Base-by-base conservation (phyloP, 139 green algal genomes). In the Chlorella sp. region DNA sequence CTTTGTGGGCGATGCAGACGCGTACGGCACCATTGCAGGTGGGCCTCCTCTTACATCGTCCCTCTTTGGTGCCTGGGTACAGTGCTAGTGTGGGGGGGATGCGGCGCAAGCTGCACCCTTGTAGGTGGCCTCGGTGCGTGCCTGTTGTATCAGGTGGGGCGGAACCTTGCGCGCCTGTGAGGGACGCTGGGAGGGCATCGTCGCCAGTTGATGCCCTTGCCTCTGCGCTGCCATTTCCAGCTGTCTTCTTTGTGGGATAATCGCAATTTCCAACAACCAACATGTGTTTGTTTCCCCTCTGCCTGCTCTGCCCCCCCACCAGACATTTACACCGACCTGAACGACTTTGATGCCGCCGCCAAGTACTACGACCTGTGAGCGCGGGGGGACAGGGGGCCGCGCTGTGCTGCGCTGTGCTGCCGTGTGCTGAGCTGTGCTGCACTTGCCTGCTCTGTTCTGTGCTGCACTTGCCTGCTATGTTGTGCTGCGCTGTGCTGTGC, bases 271-370 rank as follows among this genome's bases (percentile, higher is more conserved):
- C n/a, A n/a, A n/a, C n/a, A n/a, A n/a, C n/a, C n/a, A n/a, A n/a
- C n/a, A n/a, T n/a, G 22, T 28, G 12, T 53, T 28, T n/a, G 24
- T 18, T n/a, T 26, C 37, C 78, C 12, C 26, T 7, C 40, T 85
- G 79, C 48, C 22, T 9, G 11, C 39, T 12, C 15, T 7, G 24
- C 39, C 78, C 32, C 39, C 77, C 37, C 39, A 7, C 5, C 97
- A 24, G 97, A 99, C 93, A 96, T 97, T 82, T 98, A 98, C 94
- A 98, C 97, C 48, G 97, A 98, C 77, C 93, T 99, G 89, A 96
- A 95, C 15, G 95, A 98, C 69, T 97, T 98, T 91, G 97, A 99
- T 81, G 96, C 96, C 90, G 96, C 97, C 15, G 97, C 96, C 24
- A 75, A 94, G 37, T 98, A 93, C 89, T 99, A 99, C 90, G 97